Evolutionary conservation across 495 filamentous ascomycete species (phyloP).

Genomic region (Bombardia bombarda): DNA sequence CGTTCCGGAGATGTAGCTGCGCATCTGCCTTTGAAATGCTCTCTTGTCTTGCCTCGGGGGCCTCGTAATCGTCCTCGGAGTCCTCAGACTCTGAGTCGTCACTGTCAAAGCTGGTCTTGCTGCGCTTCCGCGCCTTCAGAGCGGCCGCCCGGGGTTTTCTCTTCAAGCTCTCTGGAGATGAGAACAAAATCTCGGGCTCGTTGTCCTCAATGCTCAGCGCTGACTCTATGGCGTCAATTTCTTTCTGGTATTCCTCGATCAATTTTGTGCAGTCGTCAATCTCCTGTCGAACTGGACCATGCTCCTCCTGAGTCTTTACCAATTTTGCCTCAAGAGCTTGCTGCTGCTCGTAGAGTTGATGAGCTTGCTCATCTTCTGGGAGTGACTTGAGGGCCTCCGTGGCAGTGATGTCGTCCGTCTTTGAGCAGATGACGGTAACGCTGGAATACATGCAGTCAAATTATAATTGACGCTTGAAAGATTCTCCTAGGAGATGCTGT

Average conservation of each 20-base stretch:
- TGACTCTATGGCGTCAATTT: not conserved
- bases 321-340: conserved; percentile 1
- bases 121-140: not conserved
- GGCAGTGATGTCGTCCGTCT: conserved; percentile 56
- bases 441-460: conserved; percentile 50
- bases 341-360: conserved; percentile 2
- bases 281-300: not conserved
- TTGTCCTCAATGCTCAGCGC: not conserved
- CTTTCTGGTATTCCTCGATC: not conserved
- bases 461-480: conserved; percentile 57
- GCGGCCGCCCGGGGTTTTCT: not conserved
- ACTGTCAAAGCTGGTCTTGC: not conserved
- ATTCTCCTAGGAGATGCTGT: conserved; percentile 49
- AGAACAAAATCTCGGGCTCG: conserved; percentile 24
- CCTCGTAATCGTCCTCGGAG: not conserved
- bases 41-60: no score
- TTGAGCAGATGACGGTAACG: conserved; percentile 60
- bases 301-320: conserved; percentile 27
- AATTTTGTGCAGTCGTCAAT: not conserved
- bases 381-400: conserved; percentile 22
- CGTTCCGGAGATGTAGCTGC: not conserved
- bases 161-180: conserved; percentile 29
- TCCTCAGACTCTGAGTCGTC: not conserved
- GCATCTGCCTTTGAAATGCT: no score
- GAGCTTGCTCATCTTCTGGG: conserved; percentile 34